Percentiles rank a stretch among this genome's conserved stretches.
These are phyloP conservation scores for Diphasiastrum complanatum DNA, from an alignment of 83 land plant genomes.

Conservation along the genomic window DNA sequence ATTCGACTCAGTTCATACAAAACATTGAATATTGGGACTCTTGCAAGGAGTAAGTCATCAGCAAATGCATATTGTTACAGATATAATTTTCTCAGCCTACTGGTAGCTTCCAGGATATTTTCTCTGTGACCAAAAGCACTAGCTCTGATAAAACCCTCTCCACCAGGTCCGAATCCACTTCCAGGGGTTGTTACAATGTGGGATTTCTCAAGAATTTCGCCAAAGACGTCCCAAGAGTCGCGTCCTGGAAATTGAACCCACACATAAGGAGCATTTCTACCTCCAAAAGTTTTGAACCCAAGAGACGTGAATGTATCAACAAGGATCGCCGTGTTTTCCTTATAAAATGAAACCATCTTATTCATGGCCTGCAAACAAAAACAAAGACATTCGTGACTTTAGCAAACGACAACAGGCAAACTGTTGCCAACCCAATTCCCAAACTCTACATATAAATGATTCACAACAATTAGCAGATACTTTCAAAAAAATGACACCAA, in stretches of 20 bases:
- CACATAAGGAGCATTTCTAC: constrained; percentile 66
- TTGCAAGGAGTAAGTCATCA: too few species aligned
- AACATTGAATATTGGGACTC: too few species aligned
- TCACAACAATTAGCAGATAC: too few species aligned
- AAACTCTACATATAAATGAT: too few species aligned
- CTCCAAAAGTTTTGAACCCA: constrained; percentile 62
- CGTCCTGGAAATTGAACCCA: constrained; percentile 72
- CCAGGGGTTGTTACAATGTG: constrained; percentile 69
- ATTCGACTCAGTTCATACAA: too few species aligned
- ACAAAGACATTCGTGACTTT: too few species aligned
- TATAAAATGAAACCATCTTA: constrained; percentile 47
- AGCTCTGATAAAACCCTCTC: constrained; percentile 60
- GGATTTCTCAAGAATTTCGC: constrained; percentile 64
- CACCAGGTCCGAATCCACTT: constrained; percentile 74
- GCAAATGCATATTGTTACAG: too few species aligned
- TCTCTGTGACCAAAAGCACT: constrained; percentile 59
- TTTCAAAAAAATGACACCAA: too few species aligned
- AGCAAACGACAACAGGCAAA: too few species aligned
- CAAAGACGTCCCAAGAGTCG: constrained; percentile 74
- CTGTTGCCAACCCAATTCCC: too few species aligned
- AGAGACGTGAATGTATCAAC: constrained; percentile 48
- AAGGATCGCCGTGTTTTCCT: constrained; percentile 50
- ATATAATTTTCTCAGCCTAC: constrained; percentile 35
- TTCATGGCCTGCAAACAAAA: constrained; percentile 42
- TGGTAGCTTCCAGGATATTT: constrained; percentile 46